A percentile compares a stretch with the other conserved stretches of the same genome.
Evolutionary conservation across 106 monocot genomes (phyloP).

Genomic region (Acorus gramineus): DNA sequence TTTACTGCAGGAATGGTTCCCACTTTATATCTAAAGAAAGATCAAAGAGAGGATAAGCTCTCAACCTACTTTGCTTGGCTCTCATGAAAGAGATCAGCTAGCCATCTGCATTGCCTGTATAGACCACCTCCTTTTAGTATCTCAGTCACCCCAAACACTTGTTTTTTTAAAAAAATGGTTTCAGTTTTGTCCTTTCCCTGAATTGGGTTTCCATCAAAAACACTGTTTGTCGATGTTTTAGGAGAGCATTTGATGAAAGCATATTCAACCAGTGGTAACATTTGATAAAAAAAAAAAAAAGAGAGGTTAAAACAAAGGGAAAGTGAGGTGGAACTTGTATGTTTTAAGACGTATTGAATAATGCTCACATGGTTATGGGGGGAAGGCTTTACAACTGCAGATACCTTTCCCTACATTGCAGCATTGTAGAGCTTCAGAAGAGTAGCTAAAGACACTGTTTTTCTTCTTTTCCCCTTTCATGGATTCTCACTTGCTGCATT

Average conservation of each 20-base stretch:
- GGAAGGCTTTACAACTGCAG: slow-evolving; percentile 17
- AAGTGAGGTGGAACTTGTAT: not conserved
- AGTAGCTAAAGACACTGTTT: not conserved
- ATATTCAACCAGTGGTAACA: slow-evolving; percentile 16
- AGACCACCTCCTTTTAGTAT: too few relatives aligned
- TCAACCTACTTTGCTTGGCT: too few relatives aligned
- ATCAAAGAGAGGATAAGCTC: too few relatives aligned
- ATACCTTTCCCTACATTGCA: slow-evolving; percentile 17
- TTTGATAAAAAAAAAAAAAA: slow-evolving; percentile 8
- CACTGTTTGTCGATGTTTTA: too few relatives aligned
- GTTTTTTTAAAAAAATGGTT: too few relatives aligned
- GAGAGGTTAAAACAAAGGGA: not conserved
- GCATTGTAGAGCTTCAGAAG: slow-evolving; percentile 10
- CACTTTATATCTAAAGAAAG: too few relatives aligned
- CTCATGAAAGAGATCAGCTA: too few relatives aligned
- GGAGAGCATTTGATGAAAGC: not conserved
- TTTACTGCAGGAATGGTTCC: too few relatives aligned
- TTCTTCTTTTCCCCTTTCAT: not conserved
- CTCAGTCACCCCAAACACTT: too few relatives aligned
- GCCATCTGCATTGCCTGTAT: too few relatives aligned
- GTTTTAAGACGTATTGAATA: slow-evolving; percentile 12
- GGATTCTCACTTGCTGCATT: slow-evolving; percentile 6
- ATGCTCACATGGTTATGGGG: slow-evolving; percentile 18
- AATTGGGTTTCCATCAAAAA: too few relatives aligned
- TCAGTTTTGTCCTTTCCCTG: too few relatives aligned